A percentile compares a stretch with the other conserved stretches of the same genome.
These are phyloP conservation scores for Moesziomyces antarcticus DNA, from an alignment of 1,284 basidiomycete species.

Conservation along the genomic window DNA sequence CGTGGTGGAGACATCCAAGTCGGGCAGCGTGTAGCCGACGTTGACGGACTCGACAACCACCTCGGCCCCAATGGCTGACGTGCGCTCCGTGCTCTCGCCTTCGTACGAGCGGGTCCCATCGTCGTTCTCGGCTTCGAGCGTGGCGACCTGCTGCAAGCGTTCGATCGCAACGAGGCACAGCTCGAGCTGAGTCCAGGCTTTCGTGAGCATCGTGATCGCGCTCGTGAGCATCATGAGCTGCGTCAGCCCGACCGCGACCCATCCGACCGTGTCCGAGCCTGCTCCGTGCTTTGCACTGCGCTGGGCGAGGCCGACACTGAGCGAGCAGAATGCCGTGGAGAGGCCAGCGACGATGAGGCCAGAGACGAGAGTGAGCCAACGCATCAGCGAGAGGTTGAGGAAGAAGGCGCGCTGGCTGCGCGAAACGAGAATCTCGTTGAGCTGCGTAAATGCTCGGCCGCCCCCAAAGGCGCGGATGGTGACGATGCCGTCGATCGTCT, in stretches of 20 bases:
- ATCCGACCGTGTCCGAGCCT: too few species aligned
- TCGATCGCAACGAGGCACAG: constrained; percentile 6
- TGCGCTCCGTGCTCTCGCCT: too few species aligned
- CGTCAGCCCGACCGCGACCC: too few species aligned
- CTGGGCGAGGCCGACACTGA: too few species aligned
- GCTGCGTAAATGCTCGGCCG: constrained; percentile 76
- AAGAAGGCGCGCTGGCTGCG: constrained; percentile 6
- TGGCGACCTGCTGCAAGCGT: constrained; percentile 3
- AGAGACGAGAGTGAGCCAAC: neutral
- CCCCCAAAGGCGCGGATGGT: constrained; percentile 87
- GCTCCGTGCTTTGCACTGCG: too few species aligned
- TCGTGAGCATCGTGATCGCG: constrained; percentile 4
- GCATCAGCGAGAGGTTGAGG: constrained; percentile 9
- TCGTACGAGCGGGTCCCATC: too few species aligned
- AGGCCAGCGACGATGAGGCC: too few species aligned
- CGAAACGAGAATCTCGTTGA: constrained; percentile 6
- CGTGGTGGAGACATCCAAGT: neutral
- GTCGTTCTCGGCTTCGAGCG: neutral
- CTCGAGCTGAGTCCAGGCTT: constrained; percentile 4
- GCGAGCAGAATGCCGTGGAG: too few species aligned
- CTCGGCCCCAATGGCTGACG: too few species aligned
- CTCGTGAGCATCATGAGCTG: neutral
- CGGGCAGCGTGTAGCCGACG: too few species aligned
- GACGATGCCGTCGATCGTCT: constrained; percentile 79
- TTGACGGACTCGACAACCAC: too few species aligned